Percentiles rank a stretch among this genome's conserved stretches.
Conservation (phyloP, 2,329 filamentous ascomycete species). For the Penicillium vulpinum region DNA sequence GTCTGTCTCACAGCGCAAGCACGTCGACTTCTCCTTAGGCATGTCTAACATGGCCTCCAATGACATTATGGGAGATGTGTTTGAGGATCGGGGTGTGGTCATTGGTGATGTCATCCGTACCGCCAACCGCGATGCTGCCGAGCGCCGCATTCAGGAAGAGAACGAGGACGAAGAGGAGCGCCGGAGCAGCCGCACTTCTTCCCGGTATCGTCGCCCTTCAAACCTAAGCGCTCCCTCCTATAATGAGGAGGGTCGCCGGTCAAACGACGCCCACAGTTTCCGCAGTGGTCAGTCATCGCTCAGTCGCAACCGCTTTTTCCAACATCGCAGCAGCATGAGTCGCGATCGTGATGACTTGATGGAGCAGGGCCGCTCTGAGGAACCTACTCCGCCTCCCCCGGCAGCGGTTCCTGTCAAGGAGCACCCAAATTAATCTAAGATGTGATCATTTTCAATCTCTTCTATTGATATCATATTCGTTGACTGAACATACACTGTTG, state of each 20-base stretch:
- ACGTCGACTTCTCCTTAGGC: slow-evolving; percentile 70
- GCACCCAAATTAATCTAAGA: slow-evolving; percentile 2
- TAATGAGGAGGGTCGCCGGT: slow-evolving; percentile 24
- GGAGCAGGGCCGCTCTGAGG: slow-evolving; percentile 50
- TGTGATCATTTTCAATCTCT: neutral
- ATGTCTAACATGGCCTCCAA: slow-evolving; percentile 60
- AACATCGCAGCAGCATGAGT: slow-evolving; percentile 42
- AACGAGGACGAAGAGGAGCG: slow-evolving; percentile 36
- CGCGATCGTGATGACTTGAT: slow-evolving; percentile 43
- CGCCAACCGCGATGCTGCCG: slow-evolving; percentile 42
- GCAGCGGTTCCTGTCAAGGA: slow-evolving; percentile 2
- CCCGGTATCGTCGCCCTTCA: slow-evolving; percentile 25
- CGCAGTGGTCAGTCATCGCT: slow-evolving; percentile 39
- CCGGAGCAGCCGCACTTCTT: slow-evolving; percentile 29
- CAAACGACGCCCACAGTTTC: slow-evolving; percentile 32
- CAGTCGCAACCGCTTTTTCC: slow-evolving; percentile 64
- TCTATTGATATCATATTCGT: neutral
- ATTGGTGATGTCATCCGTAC: slow-evolving; percentile 43
- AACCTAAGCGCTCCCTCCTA: slow-evolving; percentile 27
- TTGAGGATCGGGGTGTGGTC: slow-evolving; percentile 54
- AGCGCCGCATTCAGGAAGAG: slow-evolving; percentile 40
- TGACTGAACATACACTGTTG: neutral
- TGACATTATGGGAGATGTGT: slow-evolving; percentile 65
- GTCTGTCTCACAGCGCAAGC: slow-evolving; percentile 59
- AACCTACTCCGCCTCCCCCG: slow-evolving; percentile 5